phyloP scores from a whole-genome alignment of 495 filamentous ascomycete species.

The Podospora anserina region DNA sequence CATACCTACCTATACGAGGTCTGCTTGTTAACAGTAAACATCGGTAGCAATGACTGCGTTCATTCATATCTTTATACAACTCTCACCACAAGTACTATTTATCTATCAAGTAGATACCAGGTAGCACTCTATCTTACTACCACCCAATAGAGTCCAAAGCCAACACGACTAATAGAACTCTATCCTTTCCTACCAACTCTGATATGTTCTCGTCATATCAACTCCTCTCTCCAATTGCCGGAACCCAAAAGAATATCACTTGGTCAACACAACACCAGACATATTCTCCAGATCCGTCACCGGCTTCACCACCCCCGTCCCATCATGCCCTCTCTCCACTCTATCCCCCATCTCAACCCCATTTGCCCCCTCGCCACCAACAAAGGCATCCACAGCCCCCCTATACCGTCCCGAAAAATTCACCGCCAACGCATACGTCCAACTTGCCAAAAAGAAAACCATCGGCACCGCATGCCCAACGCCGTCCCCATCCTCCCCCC shows the following conservation, averaged over 20 bases:
- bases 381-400: constrained; percentile 57
- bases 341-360: background rate
- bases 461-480: constrained; percentile 46
- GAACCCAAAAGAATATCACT: too few relatives aligned
- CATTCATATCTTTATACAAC: too few relatives aligned
- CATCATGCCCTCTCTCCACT: background rate
- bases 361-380: background rate
- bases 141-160: too few relatives aligned
- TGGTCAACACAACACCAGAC: background rate
- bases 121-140: too few relatives aligned
- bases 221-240: too few relatives aligned
- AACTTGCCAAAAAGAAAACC: constrained; percentile 40
- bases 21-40: too few relatives aligned
- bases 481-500: constrained; percentile 23
- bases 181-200: background rate
- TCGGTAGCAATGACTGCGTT: too few relatives aligned
- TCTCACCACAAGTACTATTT: too few relatives aligned
- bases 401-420: constrained; percentile 62
- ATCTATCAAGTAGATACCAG: too few relatives aligned
- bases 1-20: too few relatives aligned
- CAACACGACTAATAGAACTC: too few relatives aligned
- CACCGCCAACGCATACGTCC: constrained; percentile 36
- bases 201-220: too few relatives aligned
- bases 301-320: background rate
- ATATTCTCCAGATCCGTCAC: background rate